A percentile compares a stretch with the other conserved stretches of the same genome.
These are phyloP conservation scores for Suillus decipiens DNA, from an alignment of 768 basidiomycete genomes.

Conservation along the genomic window DNA sequence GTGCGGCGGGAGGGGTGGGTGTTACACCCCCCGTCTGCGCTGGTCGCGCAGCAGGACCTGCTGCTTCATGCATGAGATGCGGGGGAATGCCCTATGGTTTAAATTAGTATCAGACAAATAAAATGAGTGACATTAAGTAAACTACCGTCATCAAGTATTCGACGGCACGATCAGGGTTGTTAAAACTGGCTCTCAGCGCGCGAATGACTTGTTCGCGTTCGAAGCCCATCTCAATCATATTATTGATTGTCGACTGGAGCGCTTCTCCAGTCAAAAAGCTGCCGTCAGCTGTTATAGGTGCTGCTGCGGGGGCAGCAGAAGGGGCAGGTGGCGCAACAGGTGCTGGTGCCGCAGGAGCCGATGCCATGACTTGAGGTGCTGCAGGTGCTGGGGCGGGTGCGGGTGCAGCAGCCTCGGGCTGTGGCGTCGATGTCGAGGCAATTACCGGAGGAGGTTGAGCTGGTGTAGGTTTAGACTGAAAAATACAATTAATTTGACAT, in stretches of 20 bases:
- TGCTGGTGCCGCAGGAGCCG: conserved; percentile 34
- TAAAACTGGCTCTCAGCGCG: conserved; percentile 90
- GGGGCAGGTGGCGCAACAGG: conserved; percentile 33
- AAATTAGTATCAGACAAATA: conserved; percentile 15
- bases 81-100: conserved; percentile 73
- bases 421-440: conserved; percentile 35
- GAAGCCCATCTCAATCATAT: conserved; percentile 96
- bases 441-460: conserved; percentile 33
- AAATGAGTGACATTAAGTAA: conserved; percentile 14
- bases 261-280: conserved; percentile 77
- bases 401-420: conserved; percentile 29
- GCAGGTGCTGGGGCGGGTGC: conserved; percentile 23
- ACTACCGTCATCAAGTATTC: conserved; percentile 94
- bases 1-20: conserved; percentile 33
- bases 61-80: conserved; percentile 55
- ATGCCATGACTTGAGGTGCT: conserved; percentile 31
- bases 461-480: conserved; percentile 59
- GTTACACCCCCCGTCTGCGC: conserved; percentile 33
- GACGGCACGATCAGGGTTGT: conserved; percentile 97
- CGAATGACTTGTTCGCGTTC: conserved; percentile 79
- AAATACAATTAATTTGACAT: conserved; percentile 11
- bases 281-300: conserved; percentile 46
- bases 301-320: conserved; percentile 30
- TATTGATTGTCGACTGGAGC: conserved; percentile 74
- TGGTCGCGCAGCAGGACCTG: conserved; percentile 10